phyloP scores from a whole-genome alignment of 208 protist species.

The Trypanosoma cruzi region DNA sequence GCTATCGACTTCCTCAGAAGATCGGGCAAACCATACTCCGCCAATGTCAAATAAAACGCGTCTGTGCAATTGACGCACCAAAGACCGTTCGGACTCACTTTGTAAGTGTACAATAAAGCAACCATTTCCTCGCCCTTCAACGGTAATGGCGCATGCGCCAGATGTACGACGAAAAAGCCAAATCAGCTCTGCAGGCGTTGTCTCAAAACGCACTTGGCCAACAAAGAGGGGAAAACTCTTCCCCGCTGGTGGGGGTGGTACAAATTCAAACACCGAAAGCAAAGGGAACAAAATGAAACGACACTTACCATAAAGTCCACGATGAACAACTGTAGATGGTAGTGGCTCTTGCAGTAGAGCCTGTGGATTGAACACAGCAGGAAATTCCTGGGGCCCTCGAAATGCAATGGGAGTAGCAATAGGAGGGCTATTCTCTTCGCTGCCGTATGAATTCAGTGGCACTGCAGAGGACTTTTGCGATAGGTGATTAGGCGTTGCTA shows the following conservation, averaged over 20 bases:
- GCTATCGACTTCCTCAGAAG: constrained; percentile 64
- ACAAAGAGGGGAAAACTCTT: constrained; percentile 63
- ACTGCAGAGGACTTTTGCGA: not conserved
- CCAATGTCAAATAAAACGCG: constrained; percentile 83
- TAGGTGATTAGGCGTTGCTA: not conserved
- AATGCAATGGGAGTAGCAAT: not conserved
- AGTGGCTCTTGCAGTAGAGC: constrained; percentile 23
- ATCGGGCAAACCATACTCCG: constrained; percentile 79
- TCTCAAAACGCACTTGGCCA: constrained; percentile 87
- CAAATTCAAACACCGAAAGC: constrained; percentile 26
- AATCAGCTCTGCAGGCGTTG: constrained; percentile 65
- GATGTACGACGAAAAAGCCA: constrained; percentile 79
- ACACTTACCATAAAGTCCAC: constrained; percentile 61
- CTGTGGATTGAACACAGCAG: not conserved
- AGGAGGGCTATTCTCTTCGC: not conserved
- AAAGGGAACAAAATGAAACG: constrained; percentile 71
- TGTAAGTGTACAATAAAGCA: constrained; percentile 80
- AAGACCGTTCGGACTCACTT: constrained; percentile 53
- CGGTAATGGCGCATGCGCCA: constrained; percentile 51
- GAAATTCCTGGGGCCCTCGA: not conserved
- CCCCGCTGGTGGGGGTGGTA: constrained; percentile 13
- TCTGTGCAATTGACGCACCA: constrained; percentile 79
- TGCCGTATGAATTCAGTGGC: not conserved
- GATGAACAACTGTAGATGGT: constrained; percentile 59
- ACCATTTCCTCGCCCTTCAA: constrained; percentile 73